These are phyloP conservation scores for Tephrocybe sp. DNA, from an alignment of 768 basidiomycete species.

Conservation along the genomic window DNA sequence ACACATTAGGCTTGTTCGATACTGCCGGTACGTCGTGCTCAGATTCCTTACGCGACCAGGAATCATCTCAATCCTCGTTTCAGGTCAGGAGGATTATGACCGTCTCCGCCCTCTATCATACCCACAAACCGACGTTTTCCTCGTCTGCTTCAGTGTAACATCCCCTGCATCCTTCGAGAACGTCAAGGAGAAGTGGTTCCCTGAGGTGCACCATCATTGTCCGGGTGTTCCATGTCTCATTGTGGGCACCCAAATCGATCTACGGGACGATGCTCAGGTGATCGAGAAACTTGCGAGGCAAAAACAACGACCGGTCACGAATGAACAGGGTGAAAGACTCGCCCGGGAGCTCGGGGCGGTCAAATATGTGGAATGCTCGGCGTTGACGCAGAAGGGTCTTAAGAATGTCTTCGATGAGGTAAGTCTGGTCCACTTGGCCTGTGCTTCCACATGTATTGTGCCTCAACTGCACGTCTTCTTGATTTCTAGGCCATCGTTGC, in stretches of 20 bases:
- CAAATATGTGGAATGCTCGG: conserved; percentile 99
- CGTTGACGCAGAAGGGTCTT: conserved; percentile 97
- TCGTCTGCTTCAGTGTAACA: conserved; percentile 99
- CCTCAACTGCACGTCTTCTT: conserved; percentile 12
- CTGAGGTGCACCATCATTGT: conserved; percentile 99
- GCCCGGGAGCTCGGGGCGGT: conserved; percentile 98
- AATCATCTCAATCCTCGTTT: conserved; percentile 6
- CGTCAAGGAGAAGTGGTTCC: conserved; percentile 99
- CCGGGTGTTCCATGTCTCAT: conserved; percentile 99
- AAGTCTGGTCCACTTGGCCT: conserved; percentile 29
- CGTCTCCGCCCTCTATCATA: conserved; percentile 98
- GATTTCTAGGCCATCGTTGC: conserved; percentile 88
- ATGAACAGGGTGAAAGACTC: conserved; percentile 89
- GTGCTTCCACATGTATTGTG: conserved; percentile 9
- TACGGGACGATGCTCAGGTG: conserved; percentile 91
- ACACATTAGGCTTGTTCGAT: conserved; percentile 97
- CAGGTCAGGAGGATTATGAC: conserved; percentile 99
- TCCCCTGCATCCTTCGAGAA: conserved; percentile 99
- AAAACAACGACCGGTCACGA: conserved; percentile 91
- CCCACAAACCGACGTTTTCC: conserved; percentile 99
- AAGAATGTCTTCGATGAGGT: conserved; percentile 99
- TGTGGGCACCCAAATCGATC: conserved; percentile 97
- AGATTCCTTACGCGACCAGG: conserved; percentile 8
- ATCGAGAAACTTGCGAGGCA: conserved; percentile 94
- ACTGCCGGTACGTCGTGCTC: conserved; percentile 78